phyloP scores from a whole-genome alignment of 306 rosid species.

The Elaeagnus macrophylla region DNA sequence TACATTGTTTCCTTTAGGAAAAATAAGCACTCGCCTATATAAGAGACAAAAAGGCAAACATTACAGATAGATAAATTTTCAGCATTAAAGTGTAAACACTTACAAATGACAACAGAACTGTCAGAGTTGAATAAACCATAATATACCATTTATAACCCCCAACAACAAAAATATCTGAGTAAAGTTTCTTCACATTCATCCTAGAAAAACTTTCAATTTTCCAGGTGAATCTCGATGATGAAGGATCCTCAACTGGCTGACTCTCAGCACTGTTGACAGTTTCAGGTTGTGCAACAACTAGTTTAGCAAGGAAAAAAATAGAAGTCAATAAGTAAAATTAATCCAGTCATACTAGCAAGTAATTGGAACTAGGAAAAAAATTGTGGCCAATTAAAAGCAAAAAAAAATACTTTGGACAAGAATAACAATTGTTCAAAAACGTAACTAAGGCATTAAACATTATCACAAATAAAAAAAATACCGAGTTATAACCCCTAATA shows the following conservation, averaged over 20 bases:
- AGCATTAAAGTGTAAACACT: too few species aligned
- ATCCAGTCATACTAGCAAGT: not conserved
- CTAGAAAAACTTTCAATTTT: constrained; percentile 67
- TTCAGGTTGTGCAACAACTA: constrained; percentile 67
- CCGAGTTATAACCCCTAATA: too few species aligned
- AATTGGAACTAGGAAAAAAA: too few species aligned
- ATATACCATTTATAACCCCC: constrained; percentile 81
- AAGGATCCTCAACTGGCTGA: constrained; percentile 73
- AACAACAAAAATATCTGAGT: constrained; percentile 65
- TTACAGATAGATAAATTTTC: constrained; percentile 19
- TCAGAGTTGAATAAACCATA: not conserved
- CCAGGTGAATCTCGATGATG: constrained; percentile 71
- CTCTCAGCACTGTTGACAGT: constrained; percentile 34
- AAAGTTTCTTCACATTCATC: constrained; percentile 58
- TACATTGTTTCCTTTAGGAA: constrained; percentile 88
- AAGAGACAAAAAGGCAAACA: constrained; percentile 11
- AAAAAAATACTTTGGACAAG: not conserved
- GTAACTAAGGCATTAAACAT: too few species aligned
- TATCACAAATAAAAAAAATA: too few species aligned
- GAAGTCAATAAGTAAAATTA: not conserved
- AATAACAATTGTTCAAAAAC: too few species aligned
- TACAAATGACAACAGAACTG: constrained; percentile 1
- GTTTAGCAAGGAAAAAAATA: constrained; percentile 15
- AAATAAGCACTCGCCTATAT: constrained; percentile 78
- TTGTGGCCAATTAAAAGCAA: not conserved